Evolutionary conservation across 2,329 filamentous ascomycete genomes (phyloP), one percentile per base, ranked within the genome.

Genomic region (Sphaerulina populicola): DNA sequence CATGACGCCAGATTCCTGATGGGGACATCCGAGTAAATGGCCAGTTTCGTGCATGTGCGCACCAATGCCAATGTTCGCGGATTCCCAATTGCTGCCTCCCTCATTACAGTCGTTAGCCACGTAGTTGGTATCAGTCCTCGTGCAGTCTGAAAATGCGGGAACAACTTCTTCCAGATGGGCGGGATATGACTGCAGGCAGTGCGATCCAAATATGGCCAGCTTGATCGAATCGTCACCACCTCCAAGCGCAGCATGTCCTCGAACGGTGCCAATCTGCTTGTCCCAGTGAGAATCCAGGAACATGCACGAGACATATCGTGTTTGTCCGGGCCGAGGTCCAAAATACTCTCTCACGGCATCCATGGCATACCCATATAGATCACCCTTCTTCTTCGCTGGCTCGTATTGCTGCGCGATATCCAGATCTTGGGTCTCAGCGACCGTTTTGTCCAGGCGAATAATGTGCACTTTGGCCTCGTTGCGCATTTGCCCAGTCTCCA

Each of bases 1-100:
- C 91, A 97, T 97, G 55, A 97, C 77, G n/a, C 93, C 91, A 27
- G 75, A 85, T 64, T 93, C 88, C 65, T 94, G 88, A 65, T 94
- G 87, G 8, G 88, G 88, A 59, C 88, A 94, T 44, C 91, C 91
- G 59, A 97, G 86, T 18, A 95, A 70, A 70, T 94, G 91, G 3
- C 91, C 91, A 0, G 85, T 85, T 69, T 96, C 89, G 68, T 94
- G 91, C 43, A 97, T 70, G 68, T 97, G 91, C 8, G 88, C 90
- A 6, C 91, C 91, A 57, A 97, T 94, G 29, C 90, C 90, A 54
- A 95, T 85, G 61, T 91, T 94, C 23, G 88, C 89, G n/a, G 89
- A 83, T 67, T 97, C 91, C 91, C 91, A 97, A 42, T 83, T 93
- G 65, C 87, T 94, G 21, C 90, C 90, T 6, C 83, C 84, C 59